Percentiles rank a stretch among this genome's conserved stretches.
Evolutionary conservation across 345 rosid genomes (phyloP).

Genomic region (Gossypium thurberi): DNA sequence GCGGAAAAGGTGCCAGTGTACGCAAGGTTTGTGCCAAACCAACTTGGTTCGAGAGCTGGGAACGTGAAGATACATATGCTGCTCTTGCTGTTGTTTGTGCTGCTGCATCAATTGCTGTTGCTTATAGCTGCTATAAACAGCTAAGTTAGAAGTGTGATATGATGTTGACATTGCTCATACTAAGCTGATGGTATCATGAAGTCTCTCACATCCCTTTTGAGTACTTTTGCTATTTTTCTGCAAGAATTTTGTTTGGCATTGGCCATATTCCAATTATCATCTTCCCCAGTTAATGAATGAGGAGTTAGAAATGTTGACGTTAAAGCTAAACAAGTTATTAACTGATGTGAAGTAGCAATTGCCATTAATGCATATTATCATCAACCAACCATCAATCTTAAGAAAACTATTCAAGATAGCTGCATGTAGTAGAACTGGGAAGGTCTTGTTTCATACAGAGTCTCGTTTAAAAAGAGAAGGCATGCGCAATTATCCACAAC

Average conservation of each 20-base stretch:
- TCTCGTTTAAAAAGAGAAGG: too few species aligned
- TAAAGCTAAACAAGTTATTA: background rate
- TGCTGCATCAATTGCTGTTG: slow-evolving; percentile 69
- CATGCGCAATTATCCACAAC: slow-evolving; percentile 9
- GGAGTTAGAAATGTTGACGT: background rate
- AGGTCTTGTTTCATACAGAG: background rate
- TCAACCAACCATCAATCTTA: background rate
- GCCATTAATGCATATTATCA: background rate
- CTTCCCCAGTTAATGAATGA: background rate
- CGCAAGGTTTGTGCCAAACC: slow-evolving; percentile 49
- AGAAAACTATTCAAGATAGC: background rate
- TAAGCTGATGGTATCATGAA: background rate
- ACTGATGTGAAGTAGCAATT: background rate
- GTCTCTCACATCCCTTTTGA: background rate
- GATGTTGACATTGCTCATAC: background rate
- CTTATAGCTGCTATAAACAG: slow-evolving; percentile 65
- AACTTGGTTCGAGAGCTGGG: slow-evolving; percentile 72
- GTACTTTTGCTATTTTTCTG: background rate
- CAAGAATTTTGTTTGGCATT: background rate
- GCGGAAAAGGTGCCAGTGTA: slow-evolving; percentile 30
- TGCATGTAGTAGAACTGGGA: background rate
- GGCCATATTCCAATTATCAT: background rate
- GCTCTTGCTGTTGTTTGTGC: slow-evolving; percentile 72
- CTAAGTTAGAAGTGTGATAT: slow-evolving; percentile 22
- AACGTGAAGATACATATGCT: slow-evolving; percentile 82